Evolutionary conservation across 805 yeast genomes (phyloP), one percentile per base, ranked within the genome.

Genomic region (Barnettozyma sp.): DNA sequence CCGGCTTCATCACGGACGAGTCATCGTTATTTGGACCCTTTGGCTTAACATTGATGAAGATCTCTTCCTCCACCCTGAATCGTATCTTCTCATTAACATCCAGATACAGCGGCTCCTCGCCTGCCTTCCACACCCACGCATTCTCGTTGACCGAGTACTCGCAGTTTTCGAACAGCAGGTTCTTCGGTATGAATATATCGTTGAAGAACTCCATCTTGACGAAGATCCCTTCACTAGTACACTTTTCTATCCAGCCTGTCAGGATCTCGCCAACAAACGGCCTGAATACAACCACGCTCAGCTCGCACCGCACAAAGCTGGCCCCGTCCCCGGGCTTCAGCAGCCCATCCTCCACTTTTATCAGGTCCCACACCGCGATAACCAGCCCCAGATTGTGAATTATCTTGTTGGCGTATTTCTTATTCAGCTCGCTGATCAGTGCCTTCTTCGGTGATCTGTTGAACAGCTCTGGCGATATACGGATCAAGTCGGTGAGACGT

Each of bases 311-410:
- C 26, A 85, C 77, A 49, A 70, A 88, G 5, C 86, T 70, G 2
- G 88, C 86, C 7, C 98, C 97, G 59, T 92, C 97, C 7, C 98
- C 97, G 2, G 95, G 95, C 49, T 78, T 82, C 41, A 92, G 66
- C 44, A 84, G 68, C 5, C 97, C 98, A 48, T 92, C 97, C 33
- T 83, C 84, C 18, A 82, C 77, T n/a, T 70, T 71, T 30, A 78
- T 60, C 4, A 92, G 56, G 55, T 92, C 98, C 78, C 90, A 90
- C 13, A 90, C 70, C 2, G 92, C 70, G 13, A 92, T 62, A 29
- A 86, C 88, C 3, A 92, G 68, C 2, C 99, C 99, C 14, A 87
- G 65, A 51, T 82, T 82, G 34, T 80, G 81, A 28, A 92, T 73
- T 38, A 92, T 79, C 50, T 82, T 83, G 60, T 92, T 90, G 33